Percentiles rank a stretch among this genome's conserved stretches.
Evolutionary conservation across 257 asterid species (phyloP).

Genomic region (Gentiana macrophylla): DNA sequence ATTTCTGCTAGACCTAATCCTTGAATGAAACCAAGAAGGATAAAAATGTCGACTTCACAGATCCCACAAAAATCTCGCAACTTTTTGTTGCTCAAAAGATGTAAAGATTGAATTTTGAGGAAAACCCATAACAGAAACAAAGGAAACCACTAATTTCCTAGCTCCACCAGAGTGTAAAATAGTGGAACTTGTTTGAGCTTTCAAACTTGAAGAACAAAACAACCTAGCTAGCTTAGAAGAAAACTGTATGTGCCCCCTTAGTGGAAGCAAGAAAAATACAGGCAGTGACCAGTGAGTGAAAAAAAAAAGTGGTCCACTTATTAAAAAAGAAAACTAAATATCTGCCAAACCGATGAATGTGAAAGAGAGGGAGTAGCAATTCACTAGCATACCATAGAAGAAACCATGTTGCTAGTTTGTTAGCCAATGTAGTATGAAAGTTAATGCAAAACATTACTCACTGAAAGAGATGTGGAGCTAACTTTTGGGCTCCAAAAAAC

Average conservation of each 20-base stretch:
- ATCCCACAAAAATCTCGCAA: not conserved
- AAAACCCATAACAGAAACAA: not conserved
- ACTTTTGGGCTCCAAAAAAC: constrained; percentile 15
- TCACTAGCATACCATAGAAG: not conserved
- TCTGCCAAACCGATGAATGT: constrained; percentile 26
- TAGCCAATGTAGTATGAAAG: constrained; percentile 5
- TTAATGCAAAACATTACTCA: constrained; percentile 8
- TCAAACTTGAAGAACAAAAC: not conserved
- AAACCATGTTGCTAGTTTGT: constrained; percentile 6
- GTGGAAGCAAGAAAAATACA: constrained; percentile 25
- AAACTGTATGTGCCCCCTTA: constrained; percentile 20
- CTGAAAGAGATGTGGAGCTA: constrained; percentile 17
- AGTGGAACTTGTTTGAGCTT: constrained; percentile 1
- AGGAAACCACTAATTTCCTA: not conserved
- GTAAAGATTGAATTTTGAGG: not conserved
- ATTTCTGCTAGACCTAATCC: too few species aligned
- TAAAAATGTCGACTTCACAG: too few species aligned
- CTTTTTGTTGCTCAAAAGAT: not conserved
- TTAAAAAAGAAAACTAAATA: constrained; percentile 18
- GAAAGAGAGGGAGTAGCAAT: constrained; percentile 9
- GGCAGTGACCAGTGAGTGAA: constrained; percentile 16
- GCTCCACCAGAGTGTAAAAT: not conserved
- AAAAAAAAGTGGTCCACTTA: constrained; percentile 26
- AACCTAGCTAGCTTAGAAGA: constrained; percentile 8
- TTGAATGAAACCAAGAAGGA: too few species aligned